Base-by-base conservation (phyloP, 2,329 filamentous ascomycete species). In the Paraphoma sp. region DNA sequence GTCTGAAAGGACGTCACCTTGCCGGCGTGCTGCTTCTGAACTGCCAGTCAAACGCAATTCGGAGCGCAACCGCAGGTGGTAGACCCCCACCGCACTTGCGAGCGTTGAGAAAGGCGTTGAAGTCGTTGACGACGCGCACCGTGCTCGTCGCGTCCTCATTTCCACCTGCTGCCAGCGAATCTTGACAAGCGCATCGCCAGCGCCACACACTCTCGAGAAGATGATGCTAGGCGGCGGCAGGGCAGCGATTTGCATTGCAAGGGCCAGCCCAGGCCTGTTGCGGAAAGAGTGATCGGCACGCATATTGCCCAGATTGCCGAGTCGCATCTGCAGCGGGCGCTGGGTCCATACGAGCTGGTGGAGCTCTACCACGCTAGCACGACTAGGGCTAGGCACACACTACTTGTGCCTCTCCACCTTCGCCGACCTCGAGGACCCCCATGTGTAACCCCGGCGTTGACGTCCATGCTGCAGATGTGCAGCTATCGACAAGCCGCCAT, bases 1-100 rank as follows among this genome's bases (percentile, higher is more conserved):
- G 65, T 67, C 63, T 70, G 67, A 63, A 60, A 65, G 23, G 46
- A 60, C 67, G 68, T 70, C 68, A 68, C 59, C 29, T 16, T 45
- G 58, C 51, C 54, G 31, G 29, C 42, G 51, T 3, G n/a, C 40
- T 42, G 40, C 29, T 43, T 40, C 44, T 42, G 36, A 45, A 43
- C 41, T 46, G n/a, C 31, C 45, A 44, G 43, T n/a, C 8, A 42
- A 42, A 51, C 28, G 45, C 16, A 40, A 48, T 51, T 51, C 40
- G 48, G 36, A 29, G 36, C 6, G 41, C 40, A 33, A 29, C 42
- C 17, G 30, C 30, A 23, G 18, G 17, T 10, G 10, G 18, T 40
- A 7, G n/a, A 28, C 17, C 6, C 14, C n/a, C 36, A 8, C 16
- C 28, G 45, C 16, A 23, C 23, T 50, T 14, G 28, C 17, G 40